Evolutionary conservation across 1,284 basidiomycete species (phyloP).

Genomic region (Fomitopsis betulina): DNA sequence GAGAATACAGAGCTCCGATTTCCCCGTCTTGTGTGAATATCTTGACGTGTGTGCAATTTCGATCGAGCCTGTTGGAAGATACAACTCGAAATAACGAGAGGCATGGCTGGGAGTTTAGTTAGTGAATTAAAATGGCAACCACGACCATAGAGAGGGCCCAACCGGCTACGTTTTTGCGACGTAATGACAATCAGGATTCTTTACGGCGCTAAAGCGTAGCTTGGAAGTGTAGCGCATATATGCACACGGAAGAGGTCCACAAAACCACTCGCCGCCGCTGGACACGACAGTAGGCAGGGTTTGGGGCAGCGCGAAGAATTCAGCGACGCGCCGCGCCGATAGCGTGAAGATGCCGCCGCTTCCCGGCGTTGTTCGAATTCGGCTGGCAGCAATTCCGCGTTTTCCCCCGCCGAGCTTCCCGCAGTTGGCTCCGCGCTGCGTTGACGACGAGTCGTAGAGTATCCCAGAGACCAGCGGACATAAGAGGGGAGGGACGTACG

Average conservation of each 20-base stretch:
- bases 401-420: background rate
- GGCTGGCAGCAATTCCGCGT: background rate
- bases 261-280: background rate
- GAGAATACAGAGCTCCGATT: constrained; percentile 86
- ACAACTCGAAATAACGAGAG: constrained; percentile 81
- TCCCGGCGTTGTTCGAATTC: background rate
- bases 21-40: constrained; percentile 80
- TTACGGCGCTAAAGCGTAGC: background rate
- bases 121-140: background rate
- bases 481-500: constrained; percentile 44
- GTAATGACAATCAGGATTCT: background rate
- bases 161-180: background rate
- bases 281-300: background rate
- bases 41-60: constrained; percentile 85
- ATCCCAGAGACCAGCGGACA: constrained; percentile 13
- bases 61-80: constrained; percentile 75
- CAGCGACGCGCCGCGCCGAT: background rate
- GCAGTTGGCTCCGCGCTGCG: constrained; percentile 21
- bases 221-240: background rate
- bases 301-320: background rate
- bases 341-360: background rate
- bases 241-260: background rate
- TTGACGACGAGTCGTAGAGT: constrained; percentile 13
- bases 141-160: too few relatives aligned
- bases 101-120: constrained; percentile 54